Conservation (phyloP, 2,329 filamentous ascomycete species). For the Meredithiella fracta region DNA sequence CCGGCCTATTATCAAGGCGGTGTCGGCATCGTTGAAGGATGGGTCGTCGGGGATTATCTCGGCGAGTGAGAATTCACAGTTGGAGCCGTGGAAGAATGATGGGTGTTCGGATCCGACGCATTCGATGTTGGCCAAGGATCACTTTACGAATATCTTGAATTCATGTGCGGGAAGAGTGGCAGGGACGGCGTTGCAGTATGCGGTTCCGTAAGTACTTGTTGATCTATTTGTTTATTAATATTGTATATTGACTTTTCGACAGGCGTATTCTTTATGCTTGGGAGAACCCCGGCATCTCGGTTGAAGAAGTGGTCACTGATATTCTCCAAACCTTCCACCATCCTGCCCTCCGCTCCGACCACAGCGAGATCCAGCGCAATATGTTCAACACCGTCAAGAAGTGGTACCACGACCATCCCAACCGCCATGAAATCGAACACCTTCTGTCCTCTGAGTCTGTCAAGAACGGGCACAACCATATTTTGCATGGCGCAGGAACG, state of each 20-base stretch:
- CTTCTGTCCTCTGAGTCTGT: conserved; percentile 75
- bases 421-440: conserved; percentile 51
- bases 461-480: conserved; percentile 65
- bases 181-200: conserved; percentile 64
- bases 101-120: conserved; percentile 64
- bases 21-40: conserved; percentile 68
- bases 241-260: neutral
- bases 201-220: conserved; percentile 47
- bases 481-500: conserved; percentile 25
- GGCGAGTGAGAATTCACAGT: conserved; percentile 56
- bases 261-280: conserved; percentile 71
- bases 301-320: conserved; percentile 70
- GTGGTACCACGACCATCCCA: conserved; percentile 59
- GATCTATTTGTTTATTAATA: conserved; percentile 1
- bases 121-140: conserved; percentile 70
- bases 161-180: conserved; percentile 60
- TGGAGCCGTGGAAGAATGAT: conserved; percentile 65
- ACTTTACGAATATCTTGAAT: conserved; percentile 67
- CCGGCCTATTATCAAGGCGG: conserved; percentile 74
- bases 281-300: conserved; percentile 70
- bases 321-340: conserved; percentile 79
- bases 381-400: conserved; percentile 79
- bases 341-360: conserved; percentile 61
- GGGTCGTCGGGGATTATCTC: conserved; percentile 59
- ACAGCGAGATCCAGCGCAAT: conserved; percentile 60